These are phyloP conservation scores for Candida xiaguanensis DNA, from an alignment of 805 yeast genomes.

Conservation along the genomic window DNA sequence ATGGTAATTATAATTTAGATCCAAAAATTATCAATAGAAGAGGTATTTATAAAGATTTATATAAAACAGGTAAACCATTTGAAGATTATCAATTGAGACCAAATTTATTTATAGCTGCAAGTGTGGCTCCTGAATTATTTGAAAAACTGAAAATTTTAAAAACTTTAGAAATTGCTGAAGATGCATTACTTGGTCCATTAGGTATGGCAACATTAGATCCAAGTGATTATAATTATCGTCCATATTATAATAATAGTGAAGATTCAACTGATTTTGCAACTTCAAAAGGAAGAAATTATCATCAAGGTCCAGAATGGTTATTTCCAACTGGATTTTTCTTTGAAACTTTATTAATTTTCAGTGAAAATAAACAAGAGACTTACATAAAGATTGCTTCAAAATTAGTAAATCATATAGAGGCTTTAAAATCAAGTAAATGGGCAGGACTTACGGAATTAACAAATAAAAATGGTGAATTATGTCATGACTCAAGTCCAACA, in stretches of 20 bases:
- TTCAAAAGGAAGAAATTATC: constrained; percentile 92
- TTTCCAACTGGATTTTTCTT: constrained; percentile 88
- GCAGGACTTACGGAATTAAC: constrained; percentile 92
- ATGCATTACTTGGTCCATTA: constrained; percentile 74
- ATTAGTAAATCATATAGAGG: constrained; percentile 58
- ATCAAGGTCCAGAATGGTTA: constrained; percentile 99
- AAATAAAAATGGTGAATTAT: constrained; percentile 77
- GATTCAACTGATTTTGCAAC: constrained; percentile 88
- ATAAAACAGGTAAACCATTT: constrained; percentile 74
- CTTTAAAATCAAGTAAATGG: constrained; percentile 82
- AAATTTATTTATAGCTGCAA: constrained; percentile 87
- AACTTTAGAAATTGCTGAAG: constrained; percentile 74
- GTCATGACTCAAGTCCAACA: constrained; percentile 87
- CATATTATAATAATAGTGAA: constrained; percentile 76
- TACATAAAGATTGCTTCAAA: constrained; percentile 52
- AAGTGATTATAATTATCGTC: constrained; percentile 85
- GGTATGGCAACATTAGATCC: constrained; percentile 95
- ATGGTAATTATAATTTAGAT: constrained; percentile 58
- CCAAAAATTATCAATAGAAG: constrained; percentile 72
- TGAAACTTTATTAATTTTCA: constrained; percentile 66
- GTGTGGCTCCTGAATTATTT: constrained; percentile 93
- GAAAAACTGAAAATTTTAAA: constrained; percentile 52
- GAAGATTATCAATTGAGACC: constrained; percentile 94
- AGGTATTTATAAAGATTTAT: constrained; percentile 90
- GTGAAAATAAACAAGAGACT: constrained; percentile 35